Conservation (phyloP, 805 yeast genomes). For the Debaryomyces maramus region DNA sequence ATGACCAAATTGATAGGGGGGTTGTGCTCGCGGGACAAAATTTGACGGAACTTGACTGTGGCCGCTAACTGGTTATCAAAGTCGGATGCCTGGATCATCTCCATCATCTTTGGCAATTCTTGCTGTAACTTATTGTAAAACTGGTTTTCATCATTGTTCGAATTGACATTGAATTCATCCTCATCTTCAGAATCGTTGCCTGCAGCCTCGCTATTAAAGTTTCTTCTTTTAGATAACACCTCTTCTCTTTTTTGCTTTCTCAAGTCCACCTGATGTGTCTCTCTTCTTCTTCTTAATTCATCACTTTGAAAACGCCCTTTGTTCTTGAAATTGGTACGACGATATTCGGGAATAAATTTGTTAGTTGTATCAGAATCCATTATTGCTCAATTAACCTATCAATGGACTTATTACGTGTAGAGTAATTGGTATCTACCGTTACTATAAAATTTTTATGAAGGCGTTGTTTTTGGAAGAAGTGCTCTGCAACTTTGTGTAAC, state of each 20-base stretch:
- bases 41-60: conserved; percentile 90
- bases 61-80: conserved; percentile 82
- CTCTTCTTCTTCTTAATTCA: conserved; percentile 96
- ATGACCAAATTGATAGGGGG: conserved; percentile 96
- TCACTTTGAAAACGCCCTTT: conserved; percentile 92
- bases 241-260: conserved; percentile 97
- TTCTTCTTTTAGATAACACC: conserved; percentile 89
- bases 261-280: conserved; percentile 93
- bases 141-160: conserved; percentile 48
- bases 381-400: conserved; percentile 5
- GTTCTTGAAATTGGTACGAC: conserved; percentile 94
- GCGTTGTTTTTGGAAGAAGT: conserved; percentile 4
- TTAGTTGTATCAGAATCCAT: conserved; percentile 79
- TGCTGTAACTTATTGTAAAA: conserved; percentile 43
- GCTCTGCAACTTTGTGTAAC: conserved; percentile 2
- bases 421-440: not conserved
- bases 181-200: conserved; percentile 45
- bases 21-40: conserved; percentile 87
- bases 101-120: conserved; percentile 85
- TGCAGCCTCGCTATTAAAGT: conserved; percentile 47
- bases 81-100: conserved; percentile 70
- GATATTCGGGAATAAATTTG: conserved; percentile 94
- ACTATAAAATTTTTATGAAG: conserved; percentile 1
- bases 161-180: conserved; percentile 40
- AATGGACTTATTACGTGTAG: not conserved